Evolutionary conservation across 148 eudicot species (phyloP), one percentile per base, ranked within the genome.

Genomic region (Spergularia marina): DNA sequence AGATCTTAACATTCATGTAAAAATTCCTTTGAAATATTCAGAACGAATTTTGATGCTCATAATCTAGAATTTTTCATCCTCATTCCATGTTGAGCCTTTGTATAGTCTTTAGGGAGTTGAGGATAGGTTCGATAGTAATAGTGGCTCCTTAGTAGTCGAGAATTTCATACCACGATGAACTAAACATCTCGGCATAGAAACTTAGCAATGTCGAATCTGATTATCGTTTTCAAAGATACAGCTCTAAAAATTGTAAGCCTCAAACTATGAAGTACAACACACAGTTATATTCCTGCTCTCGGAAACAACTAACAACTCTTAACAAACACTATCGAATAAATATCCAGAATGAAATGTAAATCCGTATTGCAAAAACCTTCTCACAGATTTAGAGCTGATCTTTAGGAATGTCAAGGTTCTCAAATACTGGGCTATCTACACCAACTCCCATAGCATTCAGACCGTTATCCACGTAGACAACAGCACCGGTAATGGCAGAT

Each of bases 371-470:
- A 7, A 8, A 54, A 34, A 34, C 64, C 55, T 65, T 11, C 23
- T 15, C 16, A 62, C 4, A 53, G 34, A 57, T 71, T 77, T 77
- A 88, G 71, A 82, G 86, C 79, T 78, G 73, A 70, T 82, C 80
- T 80, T 84, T 88, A 6, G 97, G 97, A 79, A 91, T 85, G 83
- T 89, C 70, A 57, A 93, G 94, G 74, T 85, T 85, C 74, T 87
- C 86, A 47, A 93, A 91, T 53, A 89, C 78, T 6, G 94, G 98
- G 70, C 97, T 94, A 79, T 94, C 97, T 23, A 94, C 91, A 62
- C 93, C 98, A 49, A 94, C 97, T 10, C 98, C 98, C 98, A 94
- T 94, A n/a, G 97, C 90, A 67, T 94, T 87, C 17, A 94, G 87
- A 15, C 98, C 98, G 30, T 94, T 94, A 90, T 94, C 98, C 7